Evolutionary conservation across 495 filamentous ascomycete genomes (phyloP), one percentile per base, ranked within the genome.

Genomic region (Neurospora sp.): DNA sequence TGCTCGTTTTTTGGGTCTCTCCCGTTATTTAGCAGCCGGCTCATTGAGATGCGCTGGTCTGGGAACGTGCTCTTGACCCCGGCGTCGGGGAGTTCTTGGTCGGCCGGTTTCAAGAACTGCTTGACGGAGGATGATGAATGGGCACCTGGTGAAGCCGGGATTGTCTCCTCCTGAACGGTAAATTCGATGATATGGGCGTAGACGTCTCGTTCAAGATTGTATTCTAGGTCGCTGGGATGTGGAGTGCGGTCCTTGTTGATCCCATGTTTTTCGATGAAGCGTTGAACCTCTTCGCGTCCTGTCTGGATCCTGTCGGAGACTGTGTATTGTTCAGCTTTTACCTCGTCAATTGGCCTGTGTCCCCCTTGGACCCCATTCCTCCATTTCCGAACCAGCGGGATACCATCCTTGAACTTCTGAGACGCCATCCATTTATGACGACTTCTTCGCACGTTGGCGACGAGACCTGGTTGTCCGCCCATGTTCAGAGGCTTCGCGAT

Each of bases 11-110:
- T 46, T 65, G 8, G 41, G 2, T 48, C 8, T 48, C 11, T 10
- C n/a, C 3, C 22, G 2, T 31, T 40, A 0, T 20, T 59, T 2
- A 77, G 40, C 0, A 77, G 70, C 5, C 41, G 11, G 9, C 46
- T 71, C 16, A 77, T 70, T 0, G 71, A 65, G 0, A 77, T 20
- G 7, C 75, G 69, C 22, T 75, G 75, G 35, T 73, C 75, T 0
- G 75, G 75, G 22, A 77, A 77, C 10, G 39, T 71, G 16, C 75
- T 72, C 71, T 75, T 75, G 41, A 77, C 73, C 5, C 65, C 35
- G 16, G n/a, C 8, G 5, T 70, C 71, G 37, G 20, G 22, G 14
- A 70, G 53, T 0, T 74, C 68, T 14, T 75, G 72, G 39, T 75
- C 59, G 11, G 31, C 11, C 0, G 75, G 73, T 39, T 59, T 41